phyloP scores from a whole-genome alignment of 768 basidiomycete genomes.

The Kwoniella sp. region DNA sequence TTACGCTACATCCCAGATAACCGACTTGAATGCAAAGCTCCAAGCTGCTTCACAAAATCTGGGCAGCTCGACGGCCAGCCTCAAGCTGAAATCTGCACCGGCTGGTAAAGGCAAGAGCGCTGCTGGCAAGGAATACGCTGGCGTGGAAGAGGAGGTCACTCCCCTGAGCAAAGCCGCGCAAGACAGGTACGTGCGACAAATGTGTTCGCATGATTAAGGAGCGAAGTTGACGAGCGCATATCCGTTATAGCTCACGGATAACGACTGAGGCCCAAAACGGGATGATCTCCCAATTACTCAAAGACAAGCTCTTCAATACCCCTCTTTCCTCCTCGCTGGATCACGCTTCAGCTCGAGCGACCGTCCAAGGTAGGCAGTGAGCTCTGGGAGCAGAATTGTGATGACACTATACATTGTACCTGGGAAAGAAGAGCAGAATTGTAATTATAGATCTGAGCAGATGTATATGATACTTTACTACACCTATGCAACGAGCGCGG shows the following conservation, averaged over 20 bases:
- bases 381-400: background rate
- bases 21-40: slow-evolving; percentile 88
- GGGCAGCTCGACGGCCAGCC: slow-evolving; percentile 27
- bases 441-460: background rate
- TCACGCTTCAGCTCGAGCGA: slow-evolving; percentile 21
- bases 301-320: slow-evolving; percentile 77
- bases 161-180: slow-evolving; percentile 84
- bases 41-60: slow-evolving; percentile 43
- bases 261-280: slow-evolving; percentile 91
- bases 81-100: slow-evolving; percentile 63
- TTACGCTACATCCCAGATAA: slow-evolving; percentile 87
- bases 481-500: background rate
- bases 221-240: background rate
- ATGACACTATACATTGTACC: slow-evolving; percentile 2
- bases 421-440: background rate
- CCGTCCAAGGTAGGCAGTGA: slow-evolving; percentile 25
- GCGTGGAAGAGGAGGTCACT: slow-evolving; percentile 77
- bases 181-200: slow-evolving; percentile 82
- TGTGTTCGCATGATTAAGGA: too few species aligned
- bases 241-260: slow-evolving; percentile 71
- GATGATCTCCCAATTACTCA: slow-evolving; percentile 87
- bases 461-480: background rate
- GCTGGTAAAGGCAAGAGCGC: slow-evolving; percentile 58
- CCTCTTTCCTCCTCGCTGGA: slow-evolving; percentile 28
- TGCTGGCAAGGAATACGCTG: slow-evolving; percentile 60